Evolutionary conservation across 495 filamentous ascomycete species (phyloP).

Genomic region (Apodospora peruviana): DNA sequence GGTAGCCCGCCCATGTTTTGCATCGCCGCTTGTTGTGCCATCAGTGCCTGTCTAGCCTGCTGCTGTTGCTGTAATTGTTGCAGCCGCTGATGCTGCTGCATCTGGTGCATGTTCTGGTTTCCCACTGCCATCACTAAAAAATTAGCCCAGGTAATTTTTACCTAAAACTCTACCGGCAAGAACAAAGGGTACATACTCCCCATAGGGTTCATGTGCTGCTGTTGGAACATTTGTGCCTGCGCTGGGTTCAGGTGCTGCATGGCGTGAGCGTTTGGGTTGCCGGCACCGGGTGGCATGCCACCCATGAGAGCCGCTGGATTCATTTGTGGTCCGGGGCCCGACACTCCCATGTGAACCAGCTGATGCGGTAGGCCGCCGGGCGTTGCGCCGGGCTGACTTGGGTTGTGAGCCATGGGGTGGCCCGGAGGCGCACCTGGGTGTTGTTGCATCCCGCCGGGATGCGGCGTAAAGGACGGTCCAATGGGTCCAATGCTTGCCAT

Average conservation of each 20-base stretch:
- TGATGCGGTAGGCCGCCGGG: constrained; percentile 67
- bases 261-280: constrained; percentile 68
- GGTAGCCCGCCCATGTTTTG: constrained; percentile 42
- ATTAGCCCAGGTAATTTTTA: not conserved
- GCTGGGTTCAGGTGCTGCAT: constrained; percentile 71
- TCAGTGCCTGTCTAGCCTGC: constrained; percentile 39
- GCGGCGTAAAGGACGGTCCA: constrained; percentile 58
- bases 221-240: constrained; percentile 59
- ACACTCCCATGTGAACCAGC: constrained; percentile 70
- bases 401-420: constrained; percentile 59
- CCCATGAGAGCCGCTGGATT: constrained; percentile 72
- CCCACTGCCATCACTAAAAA: not conserved
- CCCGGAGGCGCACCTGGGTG: constrained; percentile 69
- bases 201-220: constrained; percentile 35
- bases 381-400: constrained; percentile 61
- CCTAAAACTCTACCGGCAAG: not conserved
- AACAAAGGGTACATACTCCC: constrained; percentile 16
- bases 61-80: constrained; percentile 40
- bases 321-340: constrained; percentile 72
- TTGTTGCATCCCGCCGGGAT: constrained; percentile 69
- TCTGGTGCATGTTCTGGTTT: constrained; percentile 49
- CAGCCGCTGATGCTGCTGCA: constrained; percentile 35
- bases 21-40: constrained; percentile 42
- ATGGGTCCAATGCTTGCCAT: constrained; percentile 67
- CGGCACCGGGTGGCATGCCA: constrained; percentile 71